Percentiles rank a stretch among this genome's conserved stretches.
phyloP scores from a whole-genome alignment of 371 early-diverging fungal species.

The Circinella minor region DNA sequence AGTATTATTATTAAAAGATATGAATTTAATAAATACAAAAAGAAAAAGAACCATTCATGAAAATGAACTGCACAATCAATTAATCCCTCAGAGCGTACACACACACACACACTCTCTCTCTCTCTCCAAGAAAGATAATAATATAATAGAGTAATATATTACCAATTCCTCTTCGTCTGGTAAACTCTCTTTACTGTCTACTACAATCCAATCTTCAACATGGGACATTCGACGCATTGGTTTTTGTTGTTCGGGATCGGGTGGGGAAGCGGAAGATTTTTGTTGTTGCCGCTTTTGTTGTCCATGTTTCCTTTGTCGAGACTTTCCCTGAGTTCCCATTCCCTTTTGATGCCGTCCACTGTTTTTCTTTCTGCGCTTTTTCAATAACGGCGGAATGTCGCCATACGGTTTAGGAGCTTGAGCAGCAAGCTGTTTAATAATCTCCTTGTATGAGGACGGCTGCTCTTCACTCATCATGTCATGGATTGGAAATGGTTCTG shows the following conservation, averaged over 20 bases:
- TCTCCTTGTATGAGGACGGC: conserved; percentile 55
- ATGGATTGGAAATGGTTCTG: conserved; percentile 37
- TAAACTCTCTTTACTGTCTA: conserved; percentile 55
- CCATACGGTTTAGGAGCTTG: conserved; percentile 62
- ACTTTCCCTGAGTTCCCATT: conserved; percentile 8
- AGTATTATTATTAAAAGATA: too few relatives aligned
- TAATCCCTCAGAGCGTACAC: too few relatives aligned
- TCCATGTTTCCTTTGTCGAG: conserved; percentile 3
- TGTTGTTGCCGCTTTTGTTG: conserved; percentile 11
- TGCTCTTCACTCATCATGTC: conserved; percentile 26
- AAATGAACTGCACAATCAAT: too few relatives aligned
- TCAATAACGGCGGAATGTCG: conserved; percentile 51
- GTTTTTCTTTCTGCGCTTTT: conserved; percentile 35
- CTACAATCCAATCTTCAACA: conserved; percentile 54
- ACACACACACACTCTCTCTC: too few relatives aligned
- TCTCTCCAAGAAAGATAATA: too few relatives aligned
- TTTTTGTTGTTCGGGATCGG: conserved; percentile 20
- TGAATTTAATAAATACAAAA: too few relatives aligned
- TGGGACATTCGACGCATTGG: conserved; percentile 52
- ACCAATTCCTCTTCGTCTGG: conserved; percentile 59
- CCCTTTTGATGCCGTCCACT: conserved; percentile 19
- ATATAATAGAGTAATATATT: not conserved
- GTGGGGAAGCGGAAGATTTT: conserved; percentile 1
- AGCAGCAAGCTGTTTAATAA: conserved; percentile 49
- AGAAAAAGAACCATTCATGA: too few relatives aligned